Percentiles rank a stretch among this genome's conserved stretches.
Conservation (phyloP, 257 asterid genomes). For the Nicotiana tomentosiformis region DNA sequence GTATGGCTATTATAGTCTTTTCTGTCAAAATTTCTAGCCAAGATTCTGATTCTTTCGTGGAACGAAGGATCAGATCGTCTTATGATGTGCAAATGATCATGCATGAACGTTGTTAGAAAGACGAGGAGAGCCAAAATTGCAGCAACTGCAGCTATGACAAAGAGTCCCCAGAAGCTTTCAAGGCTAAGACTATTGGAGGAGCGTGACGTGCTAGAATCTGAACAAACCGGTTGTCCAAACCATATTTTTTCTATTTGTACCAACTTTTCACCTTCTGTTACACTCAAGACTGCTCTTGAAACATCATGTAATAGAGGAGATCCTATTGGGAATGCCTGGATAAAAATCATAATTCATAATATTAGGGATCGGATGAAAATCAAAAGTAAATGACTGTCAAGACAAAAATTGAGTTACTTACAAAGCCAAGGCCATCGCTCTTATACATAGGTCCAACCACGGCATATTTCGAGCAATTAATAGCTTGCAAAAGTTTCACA, state of each 20-base stretch:
- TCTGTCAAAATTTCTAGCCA: constrained; percentile 18
- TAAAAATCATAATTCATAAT: background rate
- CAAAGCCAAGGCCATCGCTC: constrained; percentile 35
- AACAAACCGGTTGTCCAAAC: constrained; percentile 18
- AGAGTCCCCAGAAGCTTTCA: constrained; percentile 51
- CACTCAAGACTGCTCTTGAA: constrained; percentile 40
- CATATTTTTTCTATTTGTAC: constrained; percentile 34
- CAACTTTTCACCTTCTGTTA: constrained; percentile 37
- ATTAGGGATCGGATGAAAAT: background rate
- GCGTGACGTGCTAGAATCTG: background rate
- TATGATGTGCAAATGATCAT: constrained; percentile 7
- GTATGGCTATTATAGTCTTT: constrained; percentile 37
- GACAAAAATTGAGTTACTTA: constrained; percentile 5
- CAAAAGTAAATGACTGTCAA: background rate
- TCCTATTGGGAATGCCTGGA: constrained; percentile 54
- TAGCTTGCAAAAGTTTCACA: constrained; percentile 20
- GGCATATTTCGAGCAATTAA: constrained; percentile 19
- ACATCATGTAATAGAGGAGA: constrained; percentile 47
- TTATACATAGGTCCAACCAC: constrained; percentile 19
- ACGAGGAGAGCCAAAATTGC: constrained; percentile 18
- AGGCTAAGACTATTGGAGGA: constrained; percentile 31
- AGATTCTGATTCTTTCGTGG: background rate
- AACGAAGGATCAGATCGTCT: background rate
- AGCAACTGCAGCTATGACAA: constrained; percentile 25
- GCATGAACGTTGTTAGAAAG: constrained; percentile 20